A percentile compares a stretch with the other conserved stretches of the same genome.
phyloP scores from a whole-genome alignment of 352 stramenopile genomes.

The Pythium apleroticum region DNA sequence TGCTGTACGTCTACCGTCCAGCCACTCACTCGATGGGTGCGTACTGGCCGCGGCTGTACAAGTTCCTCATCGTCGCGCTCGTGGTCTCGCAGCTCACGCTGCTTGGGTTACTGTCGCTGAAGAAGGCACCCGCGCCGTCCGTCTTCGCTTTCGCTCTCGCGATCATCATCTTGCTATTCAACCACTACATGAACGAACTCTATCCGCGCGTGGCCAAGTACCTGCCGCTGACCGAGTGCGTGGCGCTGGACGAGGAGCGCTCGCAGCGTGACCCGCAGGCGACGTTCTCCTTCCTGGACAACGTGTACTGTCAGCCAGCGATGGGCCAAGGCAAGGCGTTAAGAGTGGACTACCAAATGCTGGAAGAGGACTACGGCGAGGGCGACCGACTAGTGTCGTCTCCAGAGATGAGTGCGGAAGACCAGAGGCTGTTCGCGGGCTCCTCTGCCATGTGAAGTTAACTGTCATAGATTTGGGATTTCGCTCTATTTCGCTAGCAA shows the following conservation, averaged over 20 bases:
- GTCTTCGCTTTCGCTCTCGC: slow-evolving; percentile 29
- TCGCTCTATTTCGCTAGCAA: slow-evolving; percentile 33
- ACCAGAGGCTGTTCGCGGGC: slow-evolving; percentile 47
- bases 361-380: slow-evolving; percentile 36
- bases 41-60: slow-evolving; percentile 76
- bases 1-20: slow-evolving; percentile 71
- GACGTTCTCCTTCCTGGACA: slow-evolving; percentile 64
- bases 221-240: slow-evolving; percentile 59
- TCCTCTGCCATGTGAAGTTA: slow-evolving; percentile 9
- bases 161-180: slow-evolving; percentile 56
- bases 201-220: slow-evolving; percentile 62
- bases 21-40: slow-evolving; percentile 56
- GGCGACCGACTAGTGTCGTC: slow-evolving; percentile 35
- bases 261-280: slow-evolving; percentile 34
- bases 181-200: slow-evolving; percentile 54
- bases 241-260: slow-evolving; percentile 49
- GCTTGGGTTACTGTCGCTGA: slow-evolving; percentile 78
- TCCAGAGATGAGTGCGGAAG: slow-evolving; percentile 41
- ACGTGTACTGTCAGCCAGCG: slow-evolving; percentile 68
- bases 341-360: slow-evolving; percentile 61
- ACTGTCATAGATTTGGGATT: slow-evolving; percentile 32
- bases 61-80: slow-evolving; percentile 73
- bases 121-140: slow-evolving; percentile 42
- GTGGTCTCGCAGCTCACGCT: slow-evolving; percentile 75
- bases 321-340: slow-evolving; percentile 56